Percentiles rank a stretch among this genome's conserved stretches.
phyloP scores from a whole-genome alignment of 805 yeast species.

The Blastobotrys terrestris region DNA sequence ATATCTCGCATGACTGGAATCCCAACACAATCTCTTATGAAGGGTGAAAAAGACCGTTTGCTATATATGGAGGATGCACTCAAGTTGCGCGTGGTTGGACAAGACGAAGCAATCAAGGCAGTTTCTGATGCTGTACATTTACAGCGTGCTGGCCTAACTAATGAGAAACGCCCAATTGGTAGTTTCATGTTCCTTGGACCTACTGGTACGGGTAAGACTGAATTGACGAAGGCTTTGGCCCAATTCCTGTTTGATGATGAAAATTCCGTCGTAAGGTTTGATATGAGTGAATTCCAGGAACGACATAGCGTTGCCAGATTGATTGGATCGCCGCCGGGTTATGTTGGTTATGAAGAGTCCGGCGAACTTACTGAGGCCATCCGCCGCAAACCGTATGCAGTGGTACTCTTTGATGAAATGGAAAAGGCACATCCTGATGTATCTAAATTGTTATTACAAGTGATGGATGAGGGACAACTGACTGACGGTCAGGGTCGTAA shows the following conservation, averaged over 20 bases:
- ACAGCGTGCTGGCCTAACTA: constrained; percentile 94
- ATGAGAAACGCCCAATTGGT: constrained; percentile 92
- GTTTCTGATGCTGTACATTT: constrained; percentile 91
- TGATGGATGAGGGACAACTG: constrained; percentile 87
- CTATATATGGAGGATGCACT: constrained; percentile 79
- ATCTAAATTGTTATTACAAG: constrained; percentile 85
- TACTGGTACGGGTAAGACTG: constrained; percentile 98
- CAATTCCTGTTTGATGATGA: constrained; percentile 89
- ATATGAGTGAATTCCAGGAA: constrained; percentile 98
- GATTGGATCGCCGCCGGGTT: constrained; percentile 98
- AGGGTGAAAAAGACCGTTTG: constrained; percentile 89
- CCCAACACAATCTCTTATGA: constrained; percentile 83
- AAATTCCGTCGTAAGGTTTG: constrained; percentile 80
- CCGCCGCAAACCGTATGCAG: constrained; percentile 89
- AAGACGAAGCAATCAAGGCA: constrained; percentile 87
- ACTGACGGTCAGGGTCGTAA: constrained; percentile 94
- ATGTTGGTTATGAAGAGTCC: constrained; percentile 87
- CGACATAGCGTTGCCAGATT: constrained; percentile 84
- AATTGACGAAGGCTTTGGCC: constrained; percentile 86
- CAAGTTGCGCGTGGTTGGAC: constrained; percentile 81
- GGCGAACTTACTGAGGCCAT: constrained; percentile 97
- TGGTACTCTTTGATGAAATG: constrained; percentile 88
- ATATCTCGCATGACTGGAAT: constrained; percentile 94
- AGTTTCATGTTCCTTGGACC: constrained; percentile 96
- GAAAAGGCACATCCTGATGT: constrained; percentile 97